phyloP scores from a whole-genome alignment of 2,329 filamentous ascomycete species.

The Cadophora malorum region DNA sequence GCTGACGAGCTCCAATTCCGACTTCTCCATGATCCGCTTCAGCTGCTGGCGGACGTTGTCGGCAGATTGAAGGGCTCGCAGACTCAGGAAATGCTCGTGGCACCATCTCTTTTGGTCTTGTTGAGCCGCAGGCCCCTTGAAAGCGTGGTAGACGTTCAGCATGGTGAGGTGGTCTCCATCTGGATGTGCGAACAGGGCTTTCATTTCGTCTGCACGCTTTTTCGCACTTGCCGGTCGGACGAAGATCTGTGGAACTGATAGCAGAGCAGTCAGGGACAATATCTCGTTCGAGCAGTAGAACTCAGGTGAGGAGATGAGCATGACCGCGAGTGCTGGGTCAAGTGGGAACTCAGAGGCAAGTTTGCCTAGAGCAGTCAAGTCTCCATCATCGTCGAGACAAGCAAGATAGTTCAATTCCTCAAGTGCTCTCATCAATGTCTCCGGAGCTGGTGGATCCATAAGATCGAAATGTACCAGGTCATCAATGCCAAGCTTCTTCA shows the following conservation, averaged over 20 bases:
- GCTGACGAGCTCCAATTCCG: slow-evolving; percentile 83
- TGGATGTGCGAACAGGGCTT: slow-evolving; percentile 86
- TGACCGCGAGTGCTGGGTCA: slow-evolving; percentile 92
- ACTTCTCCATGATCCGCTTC: slow-evolving; percentile 94
- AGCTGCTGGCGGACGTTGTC: slow-evolving; percentile 94
- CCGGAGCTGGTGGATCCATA: slow-evolving; percentile 97
- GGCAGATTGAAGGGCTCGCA: slow-evolving; percentile 85
- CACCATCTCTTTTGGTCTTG: slow-evolving; percentile 89
- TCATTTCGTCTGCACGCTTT: slow-evolving; percentile 97
- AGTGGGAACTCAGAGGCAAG: slow-evolving; percentile 95
- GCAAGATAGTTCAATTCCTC: slow-evolving; percentile 98
- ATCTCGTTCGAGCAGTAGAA: slow-evolving; percentile 99
- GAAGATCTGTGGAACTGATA: slow-evolving; percentile 95
- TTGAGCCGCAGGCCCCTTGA: slow-evolving; percentile 77
- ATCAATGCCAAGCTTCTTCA: slow-evolving; percentile 96
- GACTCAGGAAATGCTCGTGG: slow-evolving; percentile 93
- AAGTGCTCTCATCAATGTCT: slow-evolving; percentile 96
- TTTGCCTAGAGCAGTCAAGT: slow-evolving; percentile 83
- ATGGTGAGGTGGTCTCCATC: slow-evolving; percentile 97
- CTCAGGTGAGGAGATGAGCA: slow-evolving; percentile 96
- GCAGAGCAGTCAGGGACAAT: slow-evolving; percentile 88
- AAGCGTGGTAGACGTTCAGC: slow-evolving; percentile 97
- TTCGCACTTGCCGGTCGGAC: slow-evolving; percentile 83
- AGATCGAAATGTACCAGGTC: slow-evolving; percentile 98
- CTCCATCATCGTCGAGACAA: slow-evolving; percentile 94